These are phyloP conservation scores for Rubroboletus satanas DNA, from an alignment of 768 basidiomycete genomes.

Conservation along the genomic window DNA sequence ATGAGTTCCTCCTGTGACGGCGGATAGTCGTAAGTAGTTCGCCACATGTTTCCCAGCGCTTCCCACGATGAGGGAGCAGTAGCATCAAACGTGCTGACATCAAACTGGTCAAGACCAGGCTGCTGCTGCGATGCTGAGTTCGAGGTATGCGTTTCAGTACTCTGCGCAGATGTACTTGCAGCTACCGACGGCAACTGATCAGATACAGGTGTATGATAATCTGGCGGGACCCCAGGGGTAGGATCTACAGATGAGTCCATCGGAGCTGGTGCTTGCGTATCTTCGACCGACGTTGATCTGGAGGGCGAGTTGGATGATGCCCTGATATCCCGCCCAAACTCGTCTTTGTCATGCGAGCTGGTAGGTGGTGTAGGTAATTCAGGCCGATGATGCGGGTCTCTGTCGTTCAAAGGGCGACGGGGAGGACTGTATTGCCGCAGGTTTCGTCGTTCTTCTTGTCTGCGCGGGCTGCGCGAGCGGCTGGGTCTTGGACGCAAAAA, in stretches of 20 bases:
- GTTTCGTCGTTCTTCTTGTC: conserved; percentile 49
- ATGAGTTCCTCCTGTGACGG: conserved; percentile 77
- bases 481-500: conserved; percentile 50
- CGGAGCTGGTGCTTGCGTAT: conserved; percentile 27
- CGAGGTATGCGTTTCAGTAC: conserved; percentile 30
- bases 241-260: conserved; percentile 39
- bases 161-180: conserved; percentile 55
- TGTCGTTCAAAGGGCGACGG: conserved; percentile 38
- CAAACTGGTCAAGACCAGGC: conserved; percentile 63
- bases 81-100: conserved; percentile 69
- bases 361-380: conserved; percentile 22
- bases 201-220: conserved; percentile 46
- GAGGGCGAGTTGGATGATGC: conserved; percentile 41
- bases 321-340: conserved; percentile 82
- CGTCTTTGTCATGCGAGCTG: conserved; percentile 59
- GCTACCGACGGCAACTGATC: conserved; percentile 42
- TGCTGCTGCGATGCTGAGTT: conserved; percentile 39
- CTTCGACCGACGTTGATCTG: conserved; percentile 25
- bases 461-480: conserved; percentile 74
- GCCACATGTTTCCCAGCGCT: conserved; percentile 76
- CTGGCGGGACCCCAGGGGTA: conserved; percentile 41
- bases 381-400: conserved; percentile 26
- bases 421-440: conserved; percentile 60
- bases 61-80: conserved; percentile 75
- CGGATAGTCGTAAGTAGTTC: conserved; percentile 57